A percentile compares a stretch with the other conserved stretches of the same genome.
Conservation (phyloP, 1,139 yeast genomes). For the Yamadazyma atmosphaerica region DNA sequence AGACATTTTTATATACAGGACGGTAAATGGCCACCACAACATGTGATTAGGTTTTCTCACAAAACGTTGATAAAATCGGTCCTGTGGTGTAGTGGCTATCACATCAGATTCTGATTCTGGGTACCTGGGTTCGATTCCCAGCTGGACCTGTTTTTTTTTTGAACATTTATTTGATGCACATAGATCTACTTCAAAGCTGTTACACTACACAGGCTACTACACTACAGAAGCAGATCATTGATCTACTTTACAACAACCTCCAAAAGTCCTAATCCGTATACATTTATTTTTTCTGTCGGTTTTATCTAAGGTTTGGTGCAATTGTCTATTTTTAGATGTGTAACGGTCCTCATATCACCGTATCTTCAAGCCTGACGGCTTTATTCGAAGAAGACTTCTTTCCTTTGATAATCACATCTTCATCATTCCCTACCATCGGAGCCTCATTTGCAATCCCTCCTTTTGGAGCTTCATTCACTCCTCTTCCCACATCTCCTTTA, state of each 20-base stretch:
- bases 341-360: not conserved
- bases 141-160: constrained; percentile 24
- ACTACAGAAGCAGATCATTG: no score
- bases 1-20: not conserved
- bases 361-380: not conserved
- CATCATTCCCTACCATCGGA: constrained; percentile 45
- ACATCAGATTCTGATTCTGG: constrained; percentile 41
- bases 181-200: no score
- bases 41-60: no score
- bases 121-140: constrained; percentile 41
- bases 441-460: constrained; percentile 53
- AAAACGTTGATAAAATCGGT: constrained; percentile 19
- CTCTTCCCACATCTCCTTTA: constrained; percentile 44
- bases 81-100: constrained; percentile 38
- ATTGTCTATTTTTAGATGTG: not conserved
- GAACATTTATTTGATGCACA: not conserved
- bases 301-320: not conserved
- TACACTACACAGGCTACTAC: no score
- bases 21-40: no score
- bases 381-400: constrained; percentile 9
- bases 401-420: constrained; percentile 29
- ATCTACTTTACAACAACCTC: no score
- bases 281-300: no score
- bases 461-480: constrained; percentile 49
- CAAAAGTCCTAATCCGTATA: no score